These are phyloP conservation scores for Cudoniella acicularis DNA, from an alignment of 495 filamentous ascomycete genomes.

Conservation along the genomic window DNA sequence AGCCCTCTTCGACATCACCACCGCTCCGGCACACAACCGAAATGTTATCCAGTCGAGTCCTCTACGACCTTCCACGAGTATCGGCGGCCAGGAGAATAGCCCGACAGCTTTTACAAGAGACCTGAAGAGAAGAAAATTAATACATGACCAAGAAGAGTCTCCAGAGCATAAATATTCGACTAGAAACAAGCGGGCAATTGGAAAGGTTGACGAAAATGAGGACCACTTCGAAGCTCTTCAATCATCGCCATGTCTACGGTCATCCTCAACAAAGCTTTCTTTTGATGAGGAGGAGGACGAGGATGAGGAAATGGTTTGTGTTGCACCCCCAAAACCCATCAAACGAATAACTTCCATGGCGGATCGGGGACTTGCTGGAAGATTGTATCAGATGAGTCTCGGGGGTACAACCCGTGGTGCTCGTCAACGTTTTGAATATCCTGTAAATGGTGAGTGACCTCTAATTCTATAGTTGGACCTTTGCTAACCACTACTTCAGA, in stretches of 20 bases:
- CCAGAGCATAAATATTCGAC: slow-evolving; percentile 32
- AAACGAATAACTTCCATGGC: slow-evolving; percentile 17
- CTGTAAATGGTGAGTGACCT: slow-evolving; percentile 21
- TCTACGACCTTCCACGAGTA: slow-evolving; percentile 28
- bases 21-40: slow-evolving; percentile 58
- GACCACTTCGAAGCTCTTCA: slow-evolving; percentile 44
- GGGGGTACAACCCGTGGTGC: slow-evolving; percentile 2
- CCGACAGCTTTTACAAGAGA: slow-evolving; percentile 18
- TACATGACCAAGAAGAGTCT: slow-evolving; percentile 27
- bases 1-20: slow-evolving; percentile 68
- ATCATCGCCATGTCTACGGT: slow-evolving; percentile 51
- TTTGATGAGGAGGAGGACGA: slow-evolving; percentile 3
- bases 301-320: slow-evolving; percentile 4
- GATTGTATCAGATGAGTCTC: slow-evolving; percentile 16
- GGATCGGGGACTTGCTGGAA: slow-evolving; percentile 13
- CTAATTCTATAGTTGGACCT: not conserved
- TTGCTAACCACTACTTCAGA: slow-evolving; percentile 36
- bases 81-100: slow-evolving; percentile 11
- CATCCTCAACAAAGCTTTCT: not conserved
- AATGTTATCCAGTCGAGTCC: slow-evolving; percentile 45
- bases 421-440: slow-evolving; percentile 18
- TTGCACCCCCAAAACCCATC: slow-evolving; percentile 18
- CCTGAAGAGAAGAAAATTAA: slow-evolving; percentile 23
- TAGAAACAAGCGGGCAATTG: slow-evolving; percentile 27
- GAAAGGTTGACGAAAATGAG: slow-evolving; percentile 41